A percentile compares a stretch with the other conserved stretches of the same genome.
These are phyloP conservation scores for Rhizophora apiculata DNA, from an alignment of 345 rosid species.

Conservation along the genomic window DNA sequence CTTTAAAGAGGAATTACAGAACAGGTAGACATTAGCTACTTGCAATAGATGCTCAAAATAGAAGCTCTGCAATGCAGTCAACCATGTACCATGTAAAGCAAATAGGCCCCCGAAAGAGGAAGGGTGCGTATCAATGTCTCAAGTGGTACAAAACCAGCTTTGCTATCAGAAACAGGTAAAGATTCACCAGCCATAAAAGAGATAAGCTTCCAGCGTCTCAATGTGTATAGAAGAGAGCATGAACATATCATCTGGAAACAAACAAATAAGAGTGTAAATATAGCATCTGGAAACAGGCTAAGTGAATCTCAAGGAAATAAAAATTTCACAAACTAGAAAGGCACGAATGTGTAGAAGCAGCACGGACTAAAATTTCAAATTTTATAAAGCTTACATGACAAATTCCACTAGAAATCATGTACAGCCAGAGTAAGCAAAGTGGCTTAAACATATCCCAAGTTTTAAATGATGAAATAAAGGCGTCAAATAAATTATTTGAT, in stretches of 20 bases:
- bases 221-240: constrained; percentile 58
- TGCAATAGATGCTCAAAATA: not conserved
- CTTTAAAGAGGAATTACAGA: constrained; percentile 46
- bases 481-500: not conserved
- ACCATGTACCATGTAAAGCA: constrained; percentile 80
- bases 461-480: not conserved
- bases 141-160: constrained; percentile 49
- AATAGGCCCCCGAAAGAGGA: constrained; percentile 76
- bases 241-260: constrained; percentile 71
- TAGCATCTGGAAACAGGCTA: not conserved
- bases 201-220: constrained; percentile 67
- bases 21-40: constrained; percentile 12
- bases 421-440: not conserved
- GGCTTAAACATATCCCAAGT: not conserved
- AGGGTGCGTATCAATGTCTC: constrained; percentile 69
- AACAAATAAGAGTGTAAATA: constrained; percentile 2
- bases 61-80: constrained; percentile 6
- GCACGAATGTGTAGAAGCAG: not conserved
- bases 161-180: constrained; percentile 41
- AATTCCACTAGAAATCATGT: not conserved
- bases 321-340: not conserved
- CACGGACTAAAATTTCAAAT: not conserved
- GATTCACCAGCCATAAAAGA: constrained; percentile 63
- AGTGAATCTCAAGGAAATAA: constrained; percentile 2
- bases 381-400: not conserved